Percentiles rank a stretch among this genome's conserved stretches.
phyloP scores from a whole-genome alignment of 345 rosid species.

The Punica granatum region DNA sequence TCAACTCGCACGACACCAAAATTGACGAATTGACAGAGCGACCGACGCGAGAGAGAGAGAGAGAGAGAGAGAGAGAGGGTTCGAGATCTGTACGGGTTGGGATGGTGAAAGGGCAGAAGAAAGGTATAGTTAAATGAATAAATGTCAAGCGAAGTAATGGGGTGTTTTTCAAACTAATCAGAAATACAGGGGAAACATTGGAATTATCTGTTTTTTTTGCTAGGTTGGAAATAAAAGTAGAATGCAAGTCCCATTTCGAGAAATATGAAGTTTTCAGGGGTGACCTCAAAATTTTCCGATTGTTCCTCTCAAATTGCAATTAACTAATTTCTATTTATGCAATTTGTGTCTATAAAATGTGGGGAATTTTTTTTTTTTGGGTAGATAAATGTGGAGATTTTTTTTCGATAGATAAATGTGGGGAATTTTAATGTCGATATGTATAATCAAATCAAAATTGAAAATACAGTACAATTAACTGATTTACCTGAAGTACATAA shows the following conservation, averaged over 20 bases:
- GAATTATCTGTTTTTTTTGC: background rate
- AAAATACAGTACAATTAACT: too few relatives aligned
- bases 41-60: background rate
- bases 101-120: background rate
- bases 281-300: too few relatives aligned
- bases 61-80: background rate
- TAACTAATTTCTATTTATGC: too few relatives aligned
- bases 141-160: background rate
- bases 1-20: slow-evolving; percentile 1
- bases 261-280: too few relatives aligned
- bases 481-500: too few relatives aligned
- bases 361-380: too few relatives aligned
- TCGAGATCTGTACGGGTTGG: slow-evolving; percentile 6
- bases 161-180: background rate
- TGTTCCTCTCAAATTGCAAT: too few relatives aligned
- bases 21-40: slow-evolving; percentile 1
- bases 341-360: too few relatives aligned
- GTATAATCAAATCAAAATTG: too few relatives aligned
- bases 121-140: background rate
- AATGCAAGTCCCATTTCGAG: background rate
- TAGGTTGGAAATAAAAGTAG: background rate
- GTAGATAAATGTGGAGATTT: too few relatives aligned
- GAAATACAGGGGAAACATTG: background rate
- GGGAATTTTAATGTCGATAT: too few relatives aligned
- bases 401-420: too few relatives aligned